These are phyloP conservation scores for Thelephora terrestris DNA, from an alignment of 1,284 basidiomycete species.

Conservation along the genomic window DNA sequence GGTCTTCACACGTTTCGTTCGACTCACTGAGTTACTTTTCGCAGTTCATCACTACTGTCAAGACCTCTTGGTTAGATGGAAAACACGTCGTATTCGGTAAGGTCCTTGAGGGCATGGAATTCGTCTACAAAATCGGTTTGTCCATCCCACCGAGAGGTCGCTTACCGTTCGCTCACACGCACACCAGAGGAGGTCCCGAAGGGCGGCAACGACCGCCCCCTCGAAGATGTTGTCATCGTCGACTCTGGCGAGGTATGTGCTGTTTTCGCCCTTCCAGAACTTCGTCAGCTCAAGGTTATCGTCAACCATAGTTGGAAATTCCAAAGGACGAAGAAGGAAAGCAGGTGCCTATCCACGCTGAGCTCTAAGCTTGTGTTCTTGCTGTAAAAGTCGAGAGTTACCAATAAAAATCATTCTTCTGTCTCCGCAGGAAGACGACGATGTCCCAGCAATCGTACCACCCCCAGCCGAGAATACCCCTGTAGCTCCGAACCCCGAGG, in stretches of 20 bases:
- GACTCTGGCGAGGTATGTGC: constrained; percentile 72
- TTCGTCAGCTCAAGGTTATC: constrained; percentile 7
- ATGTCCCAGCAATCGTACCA: background rate
- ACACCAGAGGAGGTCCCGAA: constrained; percentile 63
- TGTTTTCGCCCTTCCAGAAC: background rate
- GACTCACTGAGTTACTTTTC: constrained; percentile 8
- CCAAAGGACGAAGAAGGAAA: constrained; percentile 59
- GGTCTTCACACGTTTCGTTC: background rate
- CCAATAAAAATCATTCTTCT: constrained; percentile 43
- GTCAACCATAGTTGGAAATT: constrained; percentile 53
- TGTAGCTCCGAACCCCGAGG: constrained; percentile 4
- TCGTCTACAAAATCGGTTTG: constrained; percentile 67
- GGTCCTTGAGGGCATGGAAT: constrained; percentile 84
- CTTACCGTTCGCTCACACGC: constrained; percentile 11
- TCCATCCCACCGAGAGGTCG: constrained; percentile 3
- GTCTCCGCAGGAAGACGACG: constrained; percentile 12
- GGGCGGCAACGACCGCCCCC: constrained; percentile 58
- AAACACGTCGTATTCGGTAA: constrained; percentile 87
- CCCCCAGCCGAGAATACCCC: constrained; percentile 7
- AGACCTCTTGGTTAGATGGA: constrained; percentile 70
- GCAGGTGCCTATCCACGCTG: constrained; percentile 85
- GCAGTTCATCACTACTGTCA: constrained; percentile 76
- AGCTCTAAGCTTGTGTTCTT: constrained; percentile 62
- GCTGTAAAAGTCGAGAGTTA: constrained; percentile 26
- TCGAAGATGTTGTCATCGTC: constrained; percentile 64